Percentiles rank a stretch among this genome's conserved stretches.
phyloP scores from a whole-genome alignment of 2,329 filamentous ascomycete genomes.

The Eurotiales sp. region DNA sequence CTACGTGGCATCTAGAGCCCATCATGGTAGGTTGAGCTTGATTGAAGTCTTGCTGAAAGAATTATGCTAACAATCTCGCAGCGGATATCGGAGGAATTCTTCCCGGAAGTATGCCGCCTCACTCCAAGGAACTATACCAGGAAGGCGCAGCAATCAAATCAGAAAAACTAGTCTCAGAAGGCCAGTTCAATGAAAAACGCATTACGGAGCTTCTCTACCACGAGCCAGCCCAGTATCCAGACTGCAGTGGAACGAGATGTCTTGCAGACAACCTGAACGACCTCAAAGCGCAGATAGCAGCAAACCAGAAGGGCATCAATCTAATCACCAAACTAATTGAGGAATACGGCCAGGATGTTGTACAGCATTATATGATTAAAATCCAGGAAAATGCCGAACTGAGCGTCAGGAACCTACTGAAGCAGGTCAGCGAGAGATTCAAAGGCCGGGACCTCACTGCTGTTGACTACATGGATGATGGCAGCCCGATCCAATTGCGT shows the following conservation, averaged over 20 bases:
- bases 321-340: constrained; percentile 67
- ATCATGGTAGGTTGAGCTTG: constrained; percentile 61
- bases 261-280: constrained; percentile 77
- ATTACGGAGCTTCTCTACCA: constrained; percentile 65
- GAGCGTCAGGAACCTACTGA: constrained; percentile 67
- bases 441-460: constrained; percentile 63
- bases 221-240: constrained; percentile 67
- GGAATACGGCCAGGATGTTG: constrained; percentile 69
- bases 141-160: constrained; percentile 63
- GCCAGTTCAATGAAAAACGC: constrained; percentile 66
- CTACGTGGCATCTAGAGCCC: constrained; percentile 69
- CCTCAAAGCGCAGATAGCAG: constrained; percentile 75
- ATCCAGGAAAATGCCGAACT: constrained; percentile 75
- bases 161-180: constrained; percentile 43
- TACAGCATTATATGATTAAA: constrained; percentile 73
- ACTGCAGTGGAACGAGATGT: constrained; percentile 71
- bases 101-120: constrained; percentile 74
- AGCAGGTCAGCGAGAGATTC: constrained; percentile 62
- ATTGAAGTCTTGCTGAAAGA: background rate
- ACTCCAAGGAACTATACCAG: constrained; percentile 62
- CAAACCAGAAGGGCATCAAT: constrained; percentile 76
- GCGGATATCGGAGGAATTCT: constrained; percentile 76
- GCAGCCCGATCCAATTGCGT: constrained; percentile 69
- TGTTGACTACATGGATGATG: constrained; percentile 78
- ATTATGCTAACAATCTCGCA: constrained; percentile 16